A percentile compares a stretch with the other conserved stretches of the same genome.
phyloP scores from a whole-genome alignment of 169 alveolate species.

The Plasmodium sp. region DNA sequence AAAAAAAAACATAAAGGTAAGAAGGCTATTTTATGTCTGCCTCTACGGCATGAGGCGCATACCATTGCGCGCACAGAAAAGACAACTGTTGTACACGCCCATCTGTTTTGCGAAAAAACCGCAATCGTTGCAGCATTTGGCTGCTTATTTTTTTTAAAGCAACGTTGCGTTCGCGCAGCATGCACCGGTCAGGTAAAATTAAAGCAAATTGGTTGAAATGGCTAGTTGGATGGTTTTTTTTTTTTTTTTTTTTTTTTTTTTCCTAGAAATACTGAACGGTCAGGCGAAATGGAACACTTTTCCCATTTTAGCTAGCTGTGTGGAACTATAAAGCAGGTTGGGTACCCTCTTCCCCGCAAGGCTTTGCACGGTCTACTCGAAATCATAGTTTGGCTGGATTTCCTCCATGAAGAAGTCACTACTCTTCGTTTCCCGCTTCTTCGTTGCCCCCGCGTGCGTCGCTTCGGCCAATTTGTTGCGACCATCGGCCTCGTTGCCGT shows the following conservation, averaged over 20 bases:
- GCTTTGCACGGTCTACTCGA: background rate
- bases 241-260: background rate
- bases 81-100: too few species aligned
- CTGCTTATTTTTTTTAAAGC: too few species aligned
- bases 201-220: background rate
- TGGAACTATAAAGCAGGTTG: background rate
- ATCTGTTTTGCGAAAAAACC: background rate
- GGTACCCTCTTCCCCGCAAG: background rate
- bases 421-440: background rate
- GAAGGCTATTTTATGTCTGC: background rate
- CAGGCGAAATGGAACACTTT: background rate
- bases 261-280: background rate
- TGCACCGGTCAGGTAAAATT: background rate
- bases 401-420: conserved; percentile 10
- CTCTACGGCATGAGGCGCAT: background rate
- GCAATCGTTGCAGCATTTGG: background rate
- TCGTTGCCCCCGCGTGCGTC: background rate
- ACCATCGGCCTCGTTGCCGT: background rate
- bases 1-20: background rate
- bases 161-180: background rate
- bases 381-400: conserved; percentile 4
- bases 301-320: background rate
- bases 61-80: too few species aligned
- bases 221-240: background rate
- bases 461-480: background rate